Evolutionary conservation across 768 basidiomycete species (phyloP).

Genomic region (Chalciporus sphaerocephalus): DNA sequence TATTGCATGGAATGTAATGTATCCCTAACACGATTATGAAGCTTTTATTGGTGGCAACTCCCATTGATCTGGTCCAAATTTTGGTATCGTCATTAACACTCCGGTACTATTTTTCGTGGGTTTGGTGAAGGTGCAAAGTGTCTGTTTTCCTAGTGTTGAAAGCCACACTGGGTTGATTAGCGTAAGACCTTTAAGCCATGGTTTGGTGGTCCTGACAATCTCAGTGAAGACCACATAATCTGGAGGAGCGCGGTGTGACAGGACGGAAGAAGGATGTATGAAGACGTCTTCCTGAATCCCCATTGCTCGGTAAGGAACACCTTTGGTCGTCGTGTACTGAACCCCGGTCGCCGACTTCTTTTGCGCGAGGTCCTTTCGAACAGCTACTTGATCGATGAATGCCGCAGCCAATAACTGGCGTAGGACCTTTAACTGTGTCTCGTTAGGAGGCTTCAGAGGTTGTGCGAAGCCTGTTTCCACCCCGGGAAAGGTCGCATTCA

Average conservation of each 20-base stretch:
- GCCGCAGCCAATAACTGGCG: conserved; percentile 83
- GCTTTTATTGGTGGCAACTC: conserved; percentile 65
- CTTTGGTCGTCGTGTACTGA: conserved; percentile 71
- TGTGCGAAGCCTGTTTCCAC: conserved; percentile 55
- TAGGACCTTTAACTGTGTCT: conserved; percentile 85
- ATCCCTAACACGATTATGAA: conserved; percentile 19
- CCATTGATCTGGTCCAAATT: conserved; percentile 83
- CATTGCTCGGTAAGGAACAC: conserved; percentile 78
- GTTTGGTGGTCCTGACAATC: conserved; percentile 65
- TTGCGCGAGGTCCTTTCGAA: conserved; percentile 78
- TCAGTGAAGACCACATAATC: conserved; percentile 86
- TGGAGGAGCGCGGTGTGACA: conserved; percentile 66
- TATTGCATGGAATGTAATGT: conserved; percentile 10
- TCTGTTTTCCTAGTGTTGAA: conserved; percentile 67
- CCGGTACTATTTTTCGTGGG: conserved; percentile 68
- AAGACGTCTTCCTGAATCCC: conserved; percentile 84
- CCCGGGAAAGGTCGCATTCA: conserved; percentile 70
- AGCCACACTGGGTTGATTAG: conserved; percentile 88
- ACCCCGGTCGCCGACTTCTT: conserved; percentile 53
- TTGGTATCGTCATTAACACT: conserved; percentile 70
- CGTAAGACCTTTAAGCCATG: conserved; percentile 83
- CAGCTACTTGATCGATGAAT: conserved; percentile 93
- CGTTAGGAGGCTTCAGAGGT: conserved; percentile 70
- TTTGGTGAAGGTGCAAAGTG: conserved; percentile 87
- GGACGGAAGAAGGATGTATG: conserved; percentile 85